A percentile compares a stretch with the other conserved stretches of the same genome.
Conservation (phyloP, 495 filamentous ascomycete species). For the Daldinia loculata region DNA sequence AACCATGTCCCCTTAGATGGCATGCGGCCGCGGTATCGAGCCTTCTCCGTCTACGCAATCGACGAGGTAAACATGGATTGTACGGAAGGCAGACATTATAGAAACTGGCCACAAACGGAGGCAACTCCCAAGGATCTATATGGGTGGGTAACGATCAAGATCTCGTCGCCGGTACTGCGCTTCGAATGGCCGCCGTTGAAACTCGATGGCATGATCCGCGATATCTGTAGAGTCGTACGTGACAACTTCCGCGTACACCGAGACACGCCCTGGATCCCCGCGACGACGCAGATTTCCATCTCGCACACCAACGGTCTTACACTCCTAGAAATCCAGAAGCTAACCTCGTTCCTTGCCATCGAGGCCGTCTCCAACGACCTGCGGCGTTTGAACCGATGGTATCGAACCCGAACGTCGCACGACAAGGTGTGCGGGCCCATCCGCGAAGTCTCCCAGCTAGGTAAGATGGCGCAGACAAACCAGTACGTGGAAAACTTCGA, state of each 20-base stretch:
- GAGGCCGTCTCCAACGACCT: neutral
- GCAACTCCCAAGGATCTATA: constrained; percentile 1
- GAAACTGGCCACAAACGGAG: neutral
- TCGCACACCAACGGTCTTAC: constrained; percentile 8
- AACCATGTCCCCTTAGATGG: neutral
- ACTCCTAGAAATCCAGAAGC: constrained; percentile 25
- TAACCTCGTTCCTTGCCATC: constrained; percentile 1
- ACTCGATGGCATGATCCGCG: neutral
- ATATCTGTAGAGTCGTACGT: constrained; percentile 11
- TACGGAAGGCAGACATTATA: neutral
- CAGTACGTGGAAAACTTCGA: neutral
- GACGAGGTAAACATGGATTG: neutral
- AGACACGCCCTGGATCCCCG: constrained; percentile 9
- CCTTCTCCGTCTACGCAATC: constrained; percentile 29
- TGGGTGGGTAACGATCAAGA: constrained; percentile 15
- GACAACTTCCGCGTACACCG: constrained; percentile 26
- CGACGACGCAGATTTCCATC: constrained; percentile 15
- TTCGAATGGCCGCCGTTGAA: neutral
- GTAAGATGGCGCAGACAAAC: neutral
- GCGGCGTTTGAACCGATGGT: neutral
- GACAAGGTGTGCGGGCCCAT: constrained; percentile 15
- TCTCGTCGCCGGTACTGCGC: constrained; percentile 24
- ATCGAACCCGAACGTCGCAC: neutral
- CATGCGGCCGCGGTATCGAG: constrained; percentile 28
- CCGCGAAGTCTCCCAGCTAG: neutral